Evolutionary conservation across 345 rosid genomes (phyloP).

Genomic region (Mangifera indica): DNA sequence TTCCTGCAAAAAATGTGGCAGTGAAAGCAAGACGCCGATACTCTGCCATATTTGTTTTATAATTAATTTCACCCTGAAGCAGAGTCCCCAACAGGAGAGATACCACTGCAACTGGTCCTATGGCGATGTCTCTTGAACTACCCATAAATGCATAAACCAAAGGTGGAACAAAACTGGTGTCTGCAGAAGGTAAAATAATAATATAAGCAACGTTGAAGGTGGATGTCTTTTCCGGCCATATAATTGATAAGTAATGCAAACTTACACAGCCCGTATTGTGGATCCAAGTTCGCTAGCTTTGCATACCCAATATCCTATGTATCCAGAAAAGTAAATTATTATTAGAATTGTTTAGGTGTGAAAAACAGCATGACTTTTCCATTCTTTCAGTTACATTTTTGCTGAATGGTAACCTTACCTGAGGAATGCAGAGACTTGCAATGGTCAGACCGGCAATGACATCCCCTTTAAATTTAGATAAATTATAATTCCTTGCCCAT

Average conservation of each 20-base stretch:
- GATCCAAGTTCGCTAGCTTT: slow-evolving; percentile 75
- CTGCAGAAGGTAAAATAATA: slow-evolving; percentile 35
- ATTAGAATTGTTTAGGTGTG: neutral
- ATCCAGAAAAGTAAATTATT: neutral
- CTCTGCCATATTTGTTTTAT: slow-evolving; percentile 37
- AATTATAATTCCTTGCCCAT: slow-evolving; percentile 67
- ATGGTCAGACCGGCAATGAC: slow-evolving; percentile 88
- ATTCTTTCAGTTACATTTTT: neutral
- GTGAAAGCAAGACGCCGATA: slow-evolving; percentile 84
- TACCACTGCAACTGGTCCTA: slow-evolving; percentile 98
- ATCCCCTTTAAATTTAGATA: slow-evolving; percentile 70
- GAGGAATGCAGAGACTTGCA: slow-evolving; percentile 98
- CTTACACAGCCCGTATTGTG: slow-evolving; percentile 92
- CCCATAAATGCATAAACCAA: slow-evolving; percentile 95
- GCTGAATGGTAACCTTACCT: slow-evolving; percentile 40
- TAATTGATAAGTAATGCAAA: slow-evolving; percentile 3
- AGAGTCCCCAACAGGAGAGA: slow-evolving; percentile 80
- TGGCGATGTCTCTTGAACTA: slow-evolving; percentile 96
- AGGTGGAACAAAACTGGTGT: slow-evolving; percentile 94
- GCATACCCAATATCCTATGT: slow-evolving; percentile 91
- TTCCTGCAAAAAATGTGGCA: slow-evolving; percentile 89
- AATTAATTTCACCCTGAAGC: slow-evolving; percentile 76
- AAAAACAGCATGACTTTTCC: neutral
- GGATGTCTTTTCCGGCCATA: neutral
- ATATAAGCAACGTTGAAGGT: slow-evolving; percentile 8